Conservation (phyloP, 139 green algal species). For the Volvox reticuliferus region DNA sequence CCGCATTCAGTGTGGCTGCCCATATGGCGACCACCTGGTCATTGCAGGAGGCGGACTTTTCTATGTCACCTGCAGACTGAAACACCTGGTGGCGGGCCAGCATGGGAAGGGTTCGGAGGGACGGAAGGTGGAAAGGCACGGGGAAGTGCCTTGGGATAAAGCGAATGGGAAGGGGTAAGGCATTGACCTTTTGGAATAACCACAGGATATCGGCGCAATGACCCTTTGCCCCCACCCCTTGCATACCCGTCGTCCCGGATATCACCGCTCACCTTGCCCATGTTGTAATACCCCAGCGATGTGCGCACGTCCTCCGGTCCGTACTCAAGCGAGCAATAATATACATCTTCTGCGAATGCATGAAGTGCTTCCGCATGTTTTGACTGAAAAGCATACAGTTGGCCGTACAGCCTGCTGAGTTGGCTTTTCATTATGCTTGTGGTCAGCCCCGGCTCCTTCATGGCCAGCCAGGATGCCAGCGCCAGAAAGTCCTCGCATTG, state of each 20-base stretch:
- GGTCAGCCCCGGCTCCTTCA: constrained; percentile 79
- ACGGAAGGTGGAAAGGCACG: background rate
- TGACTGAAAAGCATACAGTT: constrained; percentile 82
- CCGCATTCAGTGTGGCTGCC: constrained; percentile 42
- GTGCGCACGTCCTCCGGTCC: constrained; percentile 82
- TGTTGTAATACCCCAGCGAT: constrained; percentile 88
- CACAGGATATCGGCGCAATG: no score
- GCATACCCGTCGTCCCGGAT: no score
- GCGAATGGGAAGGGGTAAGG: no score
- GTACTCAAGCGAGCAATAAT: constrained; percentile 84
- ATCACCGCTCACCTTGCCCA: constrained; percentile 69
- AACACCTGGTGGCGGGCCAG: constrained; percentile 55
- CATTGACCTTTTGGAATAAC: no score
- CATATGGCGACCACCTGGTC: constrained; percentile 72
- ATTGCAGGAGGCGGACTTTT: constrained; percentile 63
- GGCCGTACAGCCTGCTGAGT: constrained; percentile 83
- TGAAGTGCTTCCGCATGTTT: constrained; percentile 67
- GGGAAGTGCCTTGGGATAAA: background rate
- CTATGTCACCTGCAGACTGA: constrained; percentile 53
- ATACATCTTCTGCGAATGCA: constrained; percentile 85
- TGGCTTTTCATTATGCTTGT: constrained; percentile 84
- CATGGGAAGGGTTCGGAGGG: background rate
- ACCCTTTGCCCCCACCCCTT: no score
- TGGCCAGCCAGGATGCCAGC: constrained; percentile 82
- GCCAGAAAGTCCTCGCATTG: constrained; percentile 86